Conservation (phyloP, 768 basidiomycete species). For the Leucogyrophana mollusca region DNA sequence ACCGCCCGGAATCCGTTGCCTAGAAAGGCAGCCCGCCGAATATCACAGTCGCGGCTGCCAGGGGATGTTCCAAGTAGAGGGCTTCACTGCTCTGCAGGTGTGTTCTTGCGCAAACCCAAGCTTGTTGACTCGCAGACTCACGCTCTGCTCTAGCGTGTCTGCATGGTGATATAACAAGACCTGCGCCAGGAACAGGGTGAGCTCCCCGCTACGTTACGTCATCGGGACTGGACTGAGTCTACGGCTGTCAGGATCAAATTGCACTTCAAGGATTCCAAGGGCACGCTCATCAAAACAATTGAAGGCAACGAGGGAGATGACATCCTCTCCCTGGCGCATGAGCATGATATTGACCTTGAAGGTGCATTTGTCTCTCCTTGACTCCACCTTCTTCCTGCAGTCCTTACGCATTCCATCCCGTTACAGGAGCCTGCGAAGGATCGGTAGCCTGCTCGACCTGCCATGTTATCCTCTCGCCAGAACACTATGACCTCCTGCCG, state of each 20-base stretch:
- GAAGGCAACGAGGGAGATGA: conserved; percentile 96
- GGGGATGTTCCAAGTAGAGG: neutral
- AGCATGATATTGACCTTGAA: conserved; percentile 94
- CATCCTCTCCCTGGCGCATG: conserved; percentile 86
- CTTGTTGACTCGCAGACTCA: neutral
- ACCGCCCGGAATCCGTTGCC: no score
- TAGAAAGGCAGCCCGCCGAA: no score
- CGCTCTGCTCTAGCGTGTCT: no score
- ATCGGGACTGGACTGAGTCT: neutral
- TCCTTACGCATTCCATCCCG: neutral
- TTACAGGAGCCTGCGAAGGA: conserved; percentile 90
- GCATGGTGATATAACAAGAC: conserved; percentile 50
- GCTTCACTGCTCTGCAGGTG: neutral
- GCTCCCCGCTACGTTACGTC: conserved; percentile 7
- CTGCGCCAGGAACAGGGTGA: conserved; percentile 62
- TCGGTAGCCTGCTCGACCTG: conserved; percentile 98
- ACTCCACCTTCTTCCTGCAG: neutral
- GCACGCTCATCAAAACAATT: conserved; percentile 77
- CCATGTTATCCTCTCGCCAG: conserved; percentile 72
- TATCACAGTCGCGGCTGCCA: no score
- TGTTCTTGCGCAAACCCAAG: no score
- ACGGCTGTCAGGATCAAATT: conserved; percentile 67
- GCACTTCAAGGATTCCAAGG: conserved; percentile 88
- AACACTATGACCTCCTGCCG: conserved; percentile 82
- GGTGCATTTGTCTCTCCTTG: conserved; percentile 41